These are phyloP conservation scores for Tympanopsis confertula DNA, from an alignment of 2,329 filamentous ascomycete species.

Conservation along the genomic window DNA sequence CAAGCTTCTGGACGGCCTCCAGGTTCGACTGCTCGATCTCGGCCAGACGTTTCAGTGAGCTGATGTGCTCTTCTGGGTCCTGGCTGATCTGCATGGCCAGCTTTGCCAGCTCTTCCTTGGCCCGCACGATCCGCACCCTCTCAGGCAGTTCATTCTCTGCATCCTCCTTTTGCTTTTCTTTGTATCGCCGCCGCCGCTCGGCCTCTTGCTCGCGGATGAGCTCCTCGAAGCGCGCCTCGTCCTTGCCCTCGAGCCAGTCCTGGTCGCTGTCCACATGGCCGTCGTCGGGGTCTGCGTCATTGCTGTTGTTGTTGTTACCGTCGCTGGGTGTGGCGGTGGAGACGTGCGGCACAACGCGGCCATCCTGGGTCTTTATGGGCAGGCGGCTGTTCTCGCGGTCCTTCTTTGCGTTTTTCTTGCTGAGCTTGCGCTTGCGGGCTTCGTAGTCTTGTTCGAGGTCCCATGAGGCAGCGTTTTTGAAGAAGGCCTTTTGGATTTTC, in stretches of 20 bases:
- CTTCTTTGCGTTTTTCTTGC: slow-evolving; percentile 54
- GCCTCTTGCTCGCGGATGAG: slow-evolving; percentile 28
- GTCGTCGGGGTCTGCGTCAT: slow-evolving; percentile 43
- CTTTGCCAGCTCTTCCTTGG: slow-evolving; percentile 84
- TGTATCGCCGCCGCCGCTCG: slow-evolving; percentile 29
- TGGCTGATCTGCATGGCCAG: slow-evolving; percentile 75
- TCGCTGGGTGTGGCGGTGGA: no score
- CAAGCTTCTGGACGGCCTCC: slow-evolving; percentile 69
- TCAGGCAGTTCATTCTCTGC: slow-evolving; percentile 56
- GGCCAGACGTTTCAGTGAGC: slow-evolving; percentile 66
- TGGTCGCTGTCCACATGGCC: slow-evolving; percentile 45
- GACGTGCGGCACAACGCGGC: slow-evolving; percentile 24
- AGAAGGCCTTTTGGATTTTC: slow-evolving; percentile 50
- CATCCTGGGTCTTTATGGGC: slow-evolving; percentile 78
- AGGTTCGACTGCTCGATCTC: slow-evolving; percentile 62
- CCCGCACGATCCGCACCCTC: slow-evolving; percentile 69
- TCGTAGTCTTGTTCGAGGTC: slow-evolving; percentile 89
- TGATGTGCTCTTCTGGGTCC: slow-evolving; percentile 80
- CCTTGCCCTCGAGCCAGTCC: slow-evolving; percentile 51
- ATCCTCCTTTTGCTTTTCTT: slow-evolving; percentile 25
- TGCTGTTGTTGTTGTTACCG: slow-evolving; percentile 43
- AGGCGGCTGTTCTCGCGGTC: slow-evolving; percentile 56
- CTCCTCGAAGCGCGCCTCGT: slow-evolving; percentile 30
- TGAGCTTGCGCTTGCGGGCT: slow-evolving; percentile 60
- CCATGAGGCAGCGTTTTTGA: slow-evolving; percentile 70